Conservation (phyloP, 805 yeast species). For the Sugiyamaella lignohabitans region DNA sequence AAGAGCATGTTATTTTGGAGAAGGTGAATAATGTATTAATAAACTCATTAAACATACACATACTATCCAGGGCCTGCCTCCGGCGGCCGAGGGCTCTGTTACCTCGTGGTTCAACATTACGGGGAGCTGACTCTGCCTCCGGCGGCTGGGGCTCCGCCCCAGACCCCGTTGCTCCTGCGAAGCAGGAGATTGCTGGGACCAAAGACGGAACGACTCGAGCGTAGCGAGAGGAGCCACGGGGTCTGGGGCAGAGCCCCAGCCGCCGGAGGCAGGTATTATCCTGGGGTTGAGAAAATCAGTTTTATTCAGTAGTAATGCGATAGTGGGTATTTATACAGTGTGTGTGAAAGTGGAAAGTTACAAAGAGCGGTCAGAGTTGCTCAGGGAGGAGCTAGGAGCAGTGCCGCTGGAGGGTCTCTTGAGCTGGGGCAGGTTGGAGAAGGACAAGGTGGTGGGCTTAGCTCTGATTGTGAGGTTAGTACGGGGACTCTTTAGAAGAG, state of each 20-base stretch:
- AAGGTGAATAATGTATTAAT: background rate
- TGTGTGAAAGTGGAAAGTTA: too few relatives aligned
- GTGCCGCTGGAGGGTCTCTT: background rate
- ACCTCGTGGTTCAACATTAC: too few relatives aligned
- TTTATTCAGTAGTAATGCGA: too few relatives aligned
- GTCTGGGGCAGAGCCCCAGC: background rate
- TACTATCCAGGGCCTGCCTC: too few relatives aligned
- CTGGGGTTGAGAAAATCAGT: too few relatives aligned
- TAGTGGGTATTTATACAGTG: too few relatives aligned
- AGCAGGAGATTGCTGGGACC: too few relatives aligned
- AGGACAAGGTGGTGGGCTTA: slow-evolving; percentile 12
- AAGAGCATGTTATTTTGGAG: background rate
- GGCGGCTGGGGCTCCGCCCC: background rate
- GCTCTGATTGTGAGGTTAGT: slow-evolving; percentile 6
- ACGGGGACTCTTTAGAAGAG: too few relatives aligned
- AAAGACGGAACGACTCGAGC: background rate
- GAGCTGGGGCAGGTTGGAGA: background rate
- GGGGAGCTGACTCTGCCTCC: too few relatives aligned
- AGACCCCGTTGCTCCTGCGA: background rate
- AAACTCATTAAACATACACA: slow-evolving; percentile 2
- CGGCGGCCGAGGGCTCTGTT: too few relatives aligned
- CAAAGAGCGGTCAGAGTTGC: too few relatives aligned
- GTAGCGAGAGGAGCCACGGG: slow-evolving; percentile 2
- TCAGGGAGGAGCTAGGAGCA: too few relatives aligned
- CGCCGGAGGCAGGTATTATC: background rate